Conservation (phyloP, 2,329 filamentous ascomycete species). For the Daldinia sp. region DNA sequence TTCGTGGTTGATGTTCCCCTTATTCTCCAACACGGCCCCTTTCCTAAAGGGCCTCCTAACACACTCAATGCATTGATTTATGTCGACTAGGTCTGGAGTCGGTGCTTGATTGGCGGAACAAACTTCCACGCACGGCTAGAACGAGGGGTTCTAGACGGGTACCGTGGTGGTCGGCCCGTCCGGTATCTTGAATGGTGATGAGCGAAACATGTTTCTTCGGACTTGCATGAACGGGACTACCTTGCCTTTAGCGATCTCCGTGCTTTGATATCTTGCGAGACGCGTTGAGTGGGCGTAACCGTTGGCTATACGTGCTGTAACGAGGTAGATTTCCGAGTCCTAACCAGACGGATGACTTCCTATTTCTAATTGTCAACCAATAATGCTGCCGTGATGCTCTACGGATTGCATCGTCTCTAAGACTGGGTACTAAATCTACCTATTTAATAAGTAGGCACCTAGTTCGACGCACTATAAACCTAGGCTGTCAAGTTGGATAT, state of each 20-base stretch:
- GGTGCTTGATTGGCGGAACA: conserved; percentile 42
- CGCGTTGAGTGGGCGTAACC: not conserved
- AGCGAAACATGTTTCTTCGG: conserved; percentile 17
- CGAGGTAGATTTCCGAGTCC: conserved; percentile 13
- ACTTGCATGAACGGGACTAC: conserved; percentile 16
- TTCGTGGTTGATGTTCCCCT: conserved; percentile 1
- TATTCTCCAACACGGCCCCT: conserved; percentile 13
- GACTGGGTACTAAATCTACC: not conserved
- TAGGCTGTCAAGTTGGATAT: no score
- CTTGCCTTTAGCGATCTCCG: conserved; percentile 10
- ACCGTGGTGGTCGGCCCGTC: not conserved
- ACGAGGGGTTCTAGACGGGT: conserved; percentile 22
- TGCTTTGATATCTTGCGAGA: not conserved
- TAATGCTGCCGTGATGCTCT: not conserved
- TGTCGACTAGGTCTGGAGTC: conserved; percentile 13
- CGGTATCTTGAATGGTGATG: conserved; percentile 2
- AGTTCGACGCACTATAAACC: not conserved
- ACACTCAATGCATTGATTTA: conserved; percentile 10
- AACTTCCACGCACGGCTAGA: conserved; percentile 31
- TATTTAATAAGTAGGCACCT: no score
- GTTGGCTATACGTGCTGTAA: not conserved
- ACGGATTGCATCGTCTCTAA: not conserved
- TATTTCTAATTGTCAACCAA: not conserved
- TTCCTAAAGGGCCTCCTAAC: conserved; percentile 18
- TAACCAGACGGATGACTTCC: not conserved